Evolutionary conservation across 371 early-diverging fungal genomes (phyloP), one percentile per base, ranked within the genome.

Genomic region (Apophysomyces elegans): DNA sequence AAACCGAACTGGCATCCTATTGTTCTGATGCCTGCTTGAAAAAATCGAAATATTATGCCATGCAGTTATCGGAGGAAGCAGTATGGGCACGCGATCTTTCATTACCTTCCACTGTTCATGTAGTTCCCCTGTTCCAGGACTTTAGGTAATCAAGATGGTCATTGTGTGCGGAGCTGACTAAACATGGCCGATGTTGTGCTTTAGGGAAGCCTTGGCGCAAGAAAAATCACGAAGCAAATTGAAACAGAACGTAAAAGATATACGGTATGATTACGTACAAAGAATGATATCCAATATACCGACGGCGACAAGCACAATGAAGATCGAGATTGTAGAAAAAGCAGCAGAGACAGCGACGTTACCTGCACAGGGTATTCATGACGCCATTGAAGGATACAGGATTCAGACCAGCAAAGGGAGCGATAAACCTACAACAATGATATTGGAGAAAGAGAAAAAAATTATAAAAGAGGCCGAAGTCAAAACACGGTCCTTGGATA

Each of bases 1-100:
- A 86, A 11, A 74, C 88, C 1, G 84, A 84, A 56, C 68, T 86
- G 12, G 80, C 84, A 13, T 71, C 73, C 26, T 92, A 77, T 58
- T 92, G 92, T 68, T 88, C 88, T 0, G 77, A 84, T 32, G 77
- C 61, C 0, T 92, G 92, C 62, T 67, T 86, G 44, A 83, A 85
- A 6, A 85, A 87, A 26, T 86, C 88, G 4, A 84, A 81, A 8
- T 92, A 86, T 71, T 80, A 83, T 58, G 73, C 61, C 37, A 66
- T 80, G 38, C 92, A 92, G 66, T 59, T 92, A 32, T 81, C 86
- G 2, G 84, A 84, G 44, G 89, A 91, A 41, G 90, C 92, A 2
- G 81, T 86, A 11, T 92, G 84, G 84, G 69, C 72, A 50, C 77
- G 84, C 16, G 79, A 78, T 66, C 35, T 68, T 4, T 60, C 66